Base-by-base conservation (phyloP, 768 basidiomycete species). In the Auriscalpium vulgare region DNA sequence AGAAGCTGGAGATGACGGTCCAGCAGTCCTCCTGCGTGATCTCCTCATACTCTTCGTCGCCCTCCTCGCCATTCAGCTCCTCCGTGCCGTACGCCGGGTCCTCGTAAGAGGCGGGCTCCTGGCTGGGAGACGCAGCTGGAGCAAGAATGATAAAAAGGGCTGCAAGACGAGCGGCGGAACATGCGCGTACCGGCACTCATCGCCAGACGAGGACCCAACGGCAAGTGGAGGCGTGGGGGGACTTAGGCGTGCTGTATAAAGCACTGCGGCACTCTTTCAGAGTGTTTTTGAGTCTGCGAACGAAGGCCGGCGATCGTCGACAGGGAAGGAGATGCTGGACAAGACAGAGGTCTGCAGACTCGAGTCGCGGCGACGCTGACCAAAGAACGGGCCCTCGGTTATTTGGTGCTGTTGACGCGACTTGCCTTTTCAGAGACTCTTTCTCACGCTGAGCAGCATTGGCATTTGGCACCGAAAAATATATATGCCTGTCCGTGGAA, bases 1-100 rank as follows among this genome's bases (percentile, higher is more conserved):
- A 98, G 76, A 95, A 99, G 65, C 91, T 86, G 59, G 91, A 88
- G 65, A 98, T 97, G 67, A 99, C 87, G 43, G 87, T 84, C 92
- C 92, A 95, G 69, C 92, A 93, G 66, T 93, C 91, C 69, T 94
- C 91, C 65, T 92, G 91, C 0, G 90, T 90, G 69, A 93, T 87
- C 66, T 89, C 86, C 65, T 87, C 87, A 58, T 80, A 80, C n/a
- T 78, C 77, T 36, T 78, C 72, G 6, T 73, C 73, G 45, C 85
- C 82, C 19, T 85, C 82, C 38, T 78, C 72, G 6, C 72, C 73
- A 44, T 85, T 82, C 17, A 84, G 81, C 38, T 21, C 14, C 51
- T 78, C 79, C 68, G 75, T 73, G 37, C 71, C 80, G 63, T 78
- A 80, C 53, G 72, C 78, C 13, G 80, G 72, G 56, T 87, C 83